These are phyloP conservation scores for Bruguiera sexangula DNA, from an alignment of 345 rosid species.

Conservation along the genomic window DNA sequence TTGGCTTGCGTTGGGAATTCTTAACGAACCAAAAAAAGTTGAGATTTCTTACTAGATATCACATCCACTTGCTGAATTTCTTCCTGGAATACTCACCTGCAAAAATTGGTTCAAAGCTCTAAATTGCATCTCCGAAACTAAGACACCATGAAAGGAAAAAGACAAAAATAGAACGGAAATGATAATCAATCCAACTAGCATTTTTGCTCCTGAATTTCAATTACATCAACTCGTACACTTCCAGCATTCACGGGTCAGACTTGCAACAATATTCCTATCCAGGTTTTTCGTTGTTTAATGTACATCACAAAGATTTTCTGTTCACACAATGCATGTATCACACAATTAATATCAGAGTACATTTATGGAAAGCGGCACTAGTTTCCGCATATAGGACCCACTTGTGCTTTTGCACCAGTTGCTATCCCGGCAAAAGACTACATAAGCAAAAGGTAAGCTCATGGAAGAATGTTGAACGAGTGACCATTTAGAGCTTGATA, in stretches of 20 bases:
- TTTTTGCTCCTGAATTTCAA: slow-evolving; percentile 61
- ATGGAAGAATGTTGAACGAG: slow-evolving; percentile 9
- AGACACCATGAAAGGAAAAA: slow-evolving; percentile 6
- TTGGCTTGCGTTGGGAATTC: slow-evolving; percentile 53
- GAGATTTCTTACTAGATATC: slow-evolving; percentile 42
- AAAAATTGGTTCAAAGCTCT: neutral
- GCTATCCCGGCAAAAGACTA: slow-evolving; percentile 72
- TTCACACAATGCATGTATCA: neutral
- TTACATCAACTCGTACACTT: neutral
- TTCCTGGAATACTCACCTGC: slow-evolving; percentile 74
- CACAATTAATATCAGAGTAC: slow-evolving; percentile 33
- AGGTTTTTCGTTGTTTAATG: no score
- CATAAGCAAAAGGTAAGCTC: slow-evolving; percentile 14
- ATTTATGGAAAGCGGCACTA: slow-evolving; percentile 69
- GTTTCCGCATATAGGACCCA: slow-evolving; percentile 72
- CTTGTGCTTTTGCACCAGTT: slow-evolving; percentile 84
- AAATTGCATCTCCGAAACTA: neutral
- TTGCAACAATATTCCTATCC: no score
- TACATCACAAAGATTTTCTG: no score
- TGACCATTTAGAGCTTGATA: neutral
- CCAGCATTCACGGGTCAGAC: no score
- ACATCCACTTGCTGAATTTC: slow-evolving; percentile 52
- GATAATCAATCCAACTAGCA: slow-evolving; percentile 35
- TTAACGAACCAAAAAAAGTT: no score
- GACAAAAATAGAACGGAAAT: neutral